Evolutionary conservation across 169 alveolate genomes (phyloP).

Genomic region (Cryptosporidium xiaoi): DNA sequence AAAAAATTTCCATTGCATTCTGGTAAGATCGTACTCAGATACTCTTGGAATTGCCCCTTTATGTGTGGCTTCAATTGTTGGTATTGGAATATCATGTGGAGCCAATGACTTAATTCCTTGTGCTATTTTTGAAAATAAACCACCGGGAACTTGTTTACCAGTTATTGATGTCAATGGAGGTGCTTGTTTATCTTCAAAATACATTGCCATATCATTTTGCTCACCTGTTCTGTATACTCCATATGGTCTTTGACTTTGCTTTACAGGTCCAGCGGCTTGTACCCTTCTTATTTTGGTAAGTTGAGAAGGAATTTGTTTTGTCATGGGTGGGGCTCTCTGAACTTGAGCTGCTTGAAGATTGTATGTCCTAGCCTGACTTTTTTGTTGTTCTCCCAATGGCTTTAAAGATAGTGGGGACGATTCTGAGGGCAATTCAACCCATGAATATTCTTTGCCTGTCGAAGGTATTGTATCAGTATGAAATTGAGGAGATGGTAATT

Average conservation of each 20-base stretch:
- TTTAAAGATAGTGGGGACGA: background rate
- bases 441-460: background rate
- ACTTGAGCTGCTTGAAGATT: too few species aligned
- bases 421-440: too few species aligned
- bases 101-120: too few species aligned
- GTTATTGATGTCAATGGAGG: too few species aligned
- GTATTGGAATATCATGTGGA: too few species aligned
- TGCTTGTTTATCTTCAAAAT: too few species aligned
- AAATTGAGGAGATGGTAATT: background rate
- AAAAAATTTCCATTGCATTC: constrained; percentile 60
- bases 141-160: too few species aligned
- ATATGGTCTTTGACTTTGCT: background rate
- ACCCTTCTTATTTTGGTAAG: background rate
- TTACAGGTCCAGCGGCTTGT: background rate
- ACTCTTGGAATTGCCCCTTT: too few species aligned
- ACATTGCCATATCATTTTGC: background rate
- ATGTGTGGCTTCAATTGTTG: too few species aligned
- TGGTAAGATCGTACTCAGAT: constrained; percentile 27
- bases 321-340: too few species aligned
- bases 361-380: too few species aligned
- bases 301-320: background rate
- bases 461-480: background rate
- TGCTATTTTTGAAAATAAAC: too few species aligned
- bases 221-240: background rate
- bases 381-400: background rate